Percentiles rank a stretch among this genome's conserved stretches.
Evolutionary conservation across 257 asterid genomes (phyloP).

Genomic region (Solanum tarapatanum): DNA sequence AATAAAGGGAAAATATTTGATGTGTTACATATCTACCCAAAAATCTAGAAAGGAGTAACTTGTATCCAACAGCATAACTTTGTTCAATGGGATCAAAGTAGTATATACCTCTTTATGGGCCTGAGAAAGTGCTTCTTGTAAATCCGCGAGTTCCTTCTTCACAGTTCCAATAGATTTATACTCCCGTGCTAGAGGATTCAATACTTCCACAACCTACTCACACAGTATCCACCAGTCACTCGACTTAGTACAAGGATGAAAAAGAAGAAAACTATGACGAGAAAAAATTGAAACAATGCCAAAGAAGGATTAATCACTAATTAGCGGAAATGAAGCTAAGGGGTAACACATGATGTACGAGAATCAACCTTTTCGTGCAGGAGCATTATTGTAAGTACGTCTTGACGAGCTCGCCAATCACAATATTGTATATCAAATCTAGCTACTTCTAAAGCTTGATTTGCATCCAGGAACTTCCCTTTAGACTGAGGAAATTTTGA

Average conservation of each 20-base stretch:
- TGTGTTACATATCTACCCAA: background rate
- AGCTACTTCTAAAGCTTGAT: constrained; percentile 86
- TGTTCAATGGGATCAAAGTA: background rate
- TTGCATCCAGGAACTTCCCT: constrained; percentile 67
- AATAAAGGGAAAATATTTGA: background rate
- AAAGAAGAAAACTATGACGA: background rate
- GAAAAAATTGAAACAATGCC: background rate
- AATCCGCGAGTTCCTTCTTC: constrained; percentile 75
- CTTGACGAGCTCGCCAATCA: constrained; percentile 98
- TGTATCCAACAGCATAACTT: background rate
- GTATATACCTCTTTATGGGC: constrained; percentile 76
- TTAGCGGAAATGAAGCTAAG: background rate
- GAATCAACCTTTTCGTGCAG: constrained; percentile 76
- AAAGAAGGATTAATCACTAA: background rate
- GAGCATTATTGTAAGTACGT: constrained; percentile 79
- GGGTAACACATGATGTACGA: background rate
- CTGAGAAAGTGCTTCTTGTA: constrained; percentile 60
- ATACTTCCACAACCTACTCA: constrained; percentile 72
- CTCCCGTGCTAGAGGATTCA: constrained; percentile 95
- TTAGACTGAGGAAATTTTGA: constrained; percentile 56
- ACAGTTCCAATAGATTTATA: constrained; percentile 86
- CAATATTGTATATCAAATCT: constrained; percentile 80
- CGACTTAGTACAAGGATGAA: background rate
- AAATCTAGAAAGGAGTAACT: background rate
- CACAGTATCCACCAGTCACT: background rate